A percentile compares a stretch with the other conserved stretches of the same genome.
Evolutionary conservation across 345 rosid genomes (phyloP).

Genomic region (Linum trigynum): DNA sequence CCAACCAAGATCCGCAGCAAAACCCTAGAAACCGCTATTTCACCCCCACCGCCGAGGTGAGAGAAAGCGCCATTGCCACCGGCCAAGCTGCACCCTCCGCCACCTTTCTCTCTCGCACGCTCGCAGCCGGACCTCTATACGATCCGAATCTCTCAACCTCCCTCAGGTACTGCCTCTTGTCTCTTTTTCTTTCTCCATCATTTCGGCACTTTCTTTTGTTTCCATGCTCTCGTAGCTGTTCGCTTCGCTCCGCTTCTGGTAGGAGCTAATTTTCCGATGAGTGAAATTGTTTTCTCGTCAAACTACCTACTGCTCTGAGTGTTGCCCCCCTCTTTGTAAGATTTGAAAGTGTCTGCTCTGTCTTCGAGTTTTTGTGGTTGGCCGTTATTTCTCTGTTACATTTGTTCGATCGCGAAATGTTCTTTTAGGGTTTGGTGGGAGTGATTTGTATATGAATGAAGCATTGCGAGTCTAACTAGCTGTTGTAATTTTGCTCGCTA

Average conservation of each 20-base stretch:
- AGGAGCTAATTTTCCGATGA: neutral
- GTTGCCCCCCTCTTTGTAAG: neutral
- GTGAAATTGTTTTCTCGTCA: neutral
- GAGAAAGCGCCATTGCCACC: neutral
- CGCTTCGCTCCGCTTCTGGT: neutral
- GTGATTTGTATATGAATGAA: too few relatives aligned
- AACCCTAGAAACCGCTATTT: neutral
- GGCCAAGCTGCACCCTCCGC: neutral
- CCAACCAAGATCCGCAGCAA: neutral
- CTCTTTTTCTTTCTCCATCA: too few relatives aligned
- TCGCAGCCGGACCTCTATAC: too few relatives aligned
- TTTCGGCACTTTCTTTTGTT: neutral
- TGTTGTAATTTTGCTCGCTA: neutral
- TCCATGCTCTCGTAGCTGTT: neutral
- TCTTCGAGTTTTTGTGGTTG: neutral
- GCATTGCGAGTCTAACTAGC: too few relatives aligned
- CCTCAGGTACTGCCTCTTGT: neutral
- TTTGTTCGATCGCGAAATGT: neutral
- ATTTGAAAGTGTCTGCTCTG: neutral
- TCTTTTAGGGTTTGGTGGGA: neutral
- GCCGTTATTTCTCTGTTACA: neutral
- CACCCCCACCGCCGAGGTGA: neutral
- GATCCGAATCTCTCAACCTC: neutral
- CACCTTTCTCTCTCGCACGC: neutral
- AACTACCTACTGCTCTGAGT: neutral